Evolutionary conservation across 441 rosid genomes (phyloP).

Genomic region (Kokia cookei): DNA sequence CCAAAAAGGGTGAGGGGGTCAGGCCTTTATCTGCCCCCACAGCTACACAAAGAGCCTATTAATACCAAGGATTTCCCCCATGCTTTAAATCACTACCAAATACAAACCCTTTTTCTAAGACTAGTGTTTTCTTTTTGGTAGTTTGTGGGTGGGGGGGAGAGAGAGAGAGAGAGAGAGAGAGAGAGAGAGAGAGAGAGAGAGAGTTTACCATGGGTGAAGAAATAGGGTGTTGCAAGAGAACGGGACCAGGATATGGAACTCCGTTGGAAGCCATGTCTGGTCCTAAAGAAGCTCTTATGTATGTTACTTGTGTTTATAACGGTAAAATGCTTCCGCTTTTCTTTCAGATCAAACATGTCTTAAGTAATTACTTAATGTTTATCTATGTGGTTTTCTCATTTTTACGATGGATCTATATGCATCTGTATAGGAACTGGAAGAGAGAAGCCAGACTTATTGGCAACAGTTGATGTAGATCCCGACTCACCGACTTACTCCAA

Average conservation of each 20-base stretch:
- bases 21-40: not conserved
- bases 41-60: not conserved
- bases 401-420: not conserved
- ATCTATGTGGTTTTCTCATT: not conserved
- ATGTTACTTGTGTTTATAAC: constrained; percentile 73
- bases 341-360: not conserved
- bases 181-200: not conserved
- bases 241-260: constrained; percentile 75
- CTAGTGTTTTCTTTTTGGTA: too few species aligned
- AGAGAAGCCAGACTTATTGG: constrained; percentile 77
- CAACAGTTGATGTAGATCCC: constrained; percentile 80
- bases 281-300: constrained; percentile 63
- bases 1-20: too few species aligned
- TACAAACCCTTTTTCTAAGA: too few species aligned
- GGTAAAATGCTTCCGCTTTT: constrained; percentile 25
- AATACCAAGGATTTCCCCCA: not conserved
- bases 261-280: constrained; percentile 86
- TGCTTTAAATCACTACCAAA: not conserved
- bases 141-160: too few species aligned
- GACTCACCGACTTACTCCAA: constrained; percentile 61
- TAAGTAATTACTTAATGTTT: not conserved
- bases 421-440: constrained; percentile 55
- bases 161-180: too few species aligned
- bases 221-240: constrained; percentile 25
- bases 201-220: not conserved